phyloP scores from a whole-genome alignment of 1,139 yeast genomes.

The Yamadazyma trypodendri region DNA sequence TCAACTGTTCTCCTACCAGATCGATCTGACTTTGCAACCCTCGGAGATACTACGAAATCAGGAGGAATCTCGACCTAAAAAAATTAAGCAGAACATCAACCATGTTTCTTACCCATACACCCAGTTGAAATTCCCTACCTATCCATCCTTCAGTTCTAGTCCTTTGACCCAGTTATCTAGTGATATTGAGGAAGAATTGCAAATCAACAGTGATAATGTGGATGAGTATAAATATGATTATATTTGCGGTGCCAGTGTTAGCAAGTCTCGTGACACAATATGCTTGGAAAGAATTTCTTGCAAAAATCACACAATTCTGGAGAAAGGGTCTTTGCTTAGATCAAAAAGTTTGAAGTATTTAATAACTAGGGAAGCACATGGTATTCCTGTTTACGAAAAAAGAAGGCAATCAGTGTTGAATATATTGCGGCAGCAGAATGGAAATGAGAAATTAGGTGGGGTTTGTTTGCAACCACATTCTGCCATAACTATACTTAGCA shows the following conservation, averaged over 20 bases:
- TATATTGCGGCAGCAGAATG: neutral
- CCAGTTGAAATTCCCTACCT: neutral
- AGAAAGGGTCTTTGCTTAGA: slow-evolving; percentile 13
- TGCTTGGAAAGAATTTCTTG: slow-evolving; percentile 18
- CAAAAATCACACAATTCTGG: slow-evolving; percentile 12
- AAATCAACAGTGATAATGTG: slow-evolving; percentile 3
- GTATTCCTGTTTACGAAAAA: neutral
- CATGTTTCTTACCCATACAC: neutral
- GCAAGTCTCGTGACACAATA: slow-evolving; percentile 5
- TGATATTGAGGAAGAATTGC: slow-evolving; percentile 1
- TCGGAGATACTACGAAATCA: no score
- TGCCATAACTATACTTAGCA: no score
- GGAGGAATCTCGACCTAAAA: no score
- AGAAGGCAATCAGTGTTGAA: slow-evolving; percentile 1
- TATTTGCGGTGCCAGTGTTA: slow-evolving; percentile 18
- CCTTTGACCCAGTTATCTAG: slow-evolving; percentile 5
- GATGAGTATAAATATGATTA: slow-evolving; percentile 15
- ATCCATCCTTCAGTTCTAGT: slow-evolving; percentile 1
- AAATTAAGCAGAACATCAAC: no score
- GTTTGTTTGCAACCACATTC: neutral
- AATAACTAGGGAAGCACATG: neutral
- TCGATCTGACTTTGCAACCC: no score
- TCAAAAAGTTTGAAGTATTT: slow-evolving; percentile 6
- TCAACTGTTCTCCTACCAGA: no score
- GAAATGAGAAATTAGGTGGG: neutral